A percentile compares a stretch with the other conserved stretches of the same genome.
phyloP scores from a whole-genome alignment of 1,284 basidiomycete genomes.

The Mycena citricolor region DNA sequence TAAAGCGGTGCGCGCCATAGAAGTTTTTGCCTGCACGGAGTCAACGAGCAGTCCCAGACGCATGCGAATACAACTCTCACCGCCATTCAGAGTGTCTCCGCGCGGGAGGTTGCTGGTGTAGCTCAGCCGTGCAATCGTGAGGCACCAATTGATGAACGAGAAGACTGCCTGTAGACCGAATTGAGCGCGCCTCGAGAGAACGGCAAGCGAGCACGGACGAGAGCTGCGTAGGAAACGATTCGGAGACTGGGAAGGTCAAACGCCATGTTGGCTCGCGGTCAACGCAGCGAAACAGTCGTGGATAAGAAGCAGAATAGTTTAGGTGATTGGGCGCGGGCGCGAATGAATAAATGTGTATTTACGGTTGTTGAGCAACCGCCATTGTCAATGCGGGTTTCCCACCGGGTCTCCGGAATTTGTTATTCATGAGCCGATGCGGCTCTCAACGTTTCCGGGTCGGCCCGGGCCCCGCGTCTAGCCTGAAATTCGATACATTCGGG shows the following conservation, averaged over 20 bases:
- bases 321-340: no score
- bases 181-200: neutral
- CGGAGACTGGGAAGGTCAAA: constrained; percentile 22
- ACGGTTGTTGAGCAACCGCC: no score
- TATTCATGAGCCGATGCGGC: no score
- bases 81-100: constrained; percentile 25
- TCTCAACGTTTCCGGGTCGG: no score
- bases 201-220: neutral
- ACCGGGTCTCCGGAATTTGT: no score
- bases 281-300: constrained; percentile 17
- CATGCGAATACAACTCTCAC: constrained; percentile 1
- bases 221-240: constrained; percentile 15
- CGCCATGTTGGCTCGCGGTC: constrained; percentile 20
- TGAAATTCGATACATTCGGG: no score
- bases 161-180: constrained; percentile 14
- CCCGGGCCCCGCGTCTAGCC: no score
- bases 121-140: constrained; percentile 19
- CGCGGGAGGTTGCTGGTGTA: constrained; percentile 23
- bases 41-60: neutral
- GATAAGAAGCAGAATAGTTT: constrained; percentile 3
- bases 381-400: no score
- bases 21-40: constrained; percentile 14
- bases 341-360: no score
- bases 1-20: constrained; percentile 15
- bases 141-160: constrained; percentile 19